Evolutionary conservation across 2,329 filamentous ascomycete genomes (phyloP).

Genomic region (Cercospora berteroae): DNA sequence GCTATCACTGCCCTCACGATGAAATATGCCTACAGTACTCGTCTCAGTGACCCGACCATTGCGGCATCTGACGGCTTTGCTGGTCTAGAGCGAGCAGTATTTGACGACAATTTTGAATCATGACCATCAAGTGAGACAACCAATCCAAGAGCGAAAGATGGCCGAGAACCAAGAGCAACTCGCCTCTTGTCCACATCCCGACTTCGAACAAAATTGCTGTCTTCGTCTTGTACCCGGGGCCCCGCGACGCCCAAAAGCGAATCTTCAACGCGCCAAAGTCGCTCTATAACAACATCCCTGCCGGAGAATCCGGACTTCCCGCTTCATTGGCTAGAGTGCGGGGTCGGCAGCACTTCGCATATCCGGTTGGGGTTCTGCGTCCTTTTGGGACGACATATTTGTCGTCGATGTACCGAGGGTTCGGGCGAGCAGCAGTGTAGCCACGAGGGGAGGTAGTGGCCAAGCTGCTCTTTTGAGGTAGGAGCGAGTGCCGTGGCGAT

Average conservation of each 20-base stretch:
- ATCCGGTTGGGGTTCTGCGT: background rate
- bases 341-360: background rate
- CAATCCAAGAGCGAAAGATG: background rate
- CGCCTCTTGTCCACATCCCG: background rate
- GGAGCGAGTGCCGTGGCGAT: background rate
- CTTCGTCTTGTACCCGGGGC: background rate
- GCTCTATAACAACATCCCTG: background rate
- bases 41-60: background rate
- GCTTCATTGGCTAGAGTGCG: background rate
- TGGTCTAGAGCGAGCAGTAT: too few relatives aligned
- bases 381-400: background rate
- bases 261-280: background rate
- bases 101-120: background rate
- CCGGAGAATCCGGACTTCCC: background rate
- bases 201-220: background rate
- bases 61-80: background rate
- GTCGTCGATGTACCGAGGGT: background rate
- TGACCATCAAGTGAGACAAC: background rate
- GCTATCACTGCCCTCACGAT: too few relatives aligned
- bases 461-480: background rate
- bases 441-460: background rate
- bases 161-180: background rate
- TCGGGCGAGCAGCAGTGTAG: background rate
- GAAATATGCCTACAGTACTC: too few relatives aligned
- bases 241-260: background rate